Conservation (phyloP, 2,329 filamentous ascomycete species). For the Bipolaris oryzae region DNA sequence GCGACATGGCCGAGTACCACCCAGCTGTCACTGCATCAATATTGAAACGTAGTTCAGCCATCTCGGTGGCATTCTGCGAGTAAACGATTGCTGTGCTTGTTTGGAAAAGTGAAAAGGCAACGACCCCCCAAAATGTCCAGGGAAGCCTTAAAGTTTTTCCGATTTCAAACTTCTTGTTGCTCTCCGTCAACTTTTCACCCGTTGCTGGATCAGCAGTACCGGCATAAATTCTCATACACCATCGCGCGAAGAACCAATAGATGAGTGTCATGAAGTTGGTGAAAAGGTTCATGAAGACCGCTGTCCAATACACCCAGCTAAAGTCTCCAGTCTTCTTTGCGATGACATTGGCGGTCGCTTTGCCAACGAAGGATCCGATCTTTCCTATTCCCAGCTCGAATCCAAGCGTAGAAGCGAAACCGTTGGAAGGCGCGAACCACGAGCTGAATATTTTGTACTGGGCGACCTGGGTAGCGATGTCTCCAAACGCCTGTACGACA, state of each 20-base stretch:
- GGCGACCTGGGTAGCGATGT: constrained; percentile 67
- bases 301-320: constrained; percentile 66
- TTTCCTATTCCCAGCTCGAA: constrained; percentile 67
- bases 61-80: constrained; percentile 63
- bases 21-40: constrained; percentile 62
- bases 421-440: constrained; percentile 67
- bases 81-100: constrained; percentile 63
- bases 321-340: constrained; percentile 64
- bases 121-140: constrained; percentile 65
- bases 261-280: constrained; percentile 61
- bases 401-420: constrained; percentile 66
- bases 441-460: constrained; percentile 70
- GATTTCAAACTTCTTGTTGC: constrained; percentile 63
- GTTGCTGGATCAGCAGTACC: constrained; percentile 62
- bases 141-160: constrained; percentile 63
- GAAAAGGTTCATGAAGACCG: constrained; percentile 68
- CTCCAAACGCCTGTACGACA: constrained; percentile 63
- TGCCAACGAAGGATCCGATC: constrained; percentile 66
- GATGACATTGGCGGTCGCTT: constrained; percentile 65
- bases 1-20: constrained; percentile 64
- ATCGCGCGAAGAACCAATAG: constrained; percentile 64
- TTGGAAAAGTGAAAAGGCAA: constrained; percentile 63
- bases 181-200: constrained; percentile 65
- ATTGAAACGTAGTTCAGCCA: constrained; percentile 65
- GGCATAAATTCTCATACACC: constrained; percentile 56